Percentiles rank a stretch among this genome's conserved stretches.
phyloP scores from a whole-genome alignment of 1,284 basidiomycete genomes.

The Ustilago bromivora region DNA sequence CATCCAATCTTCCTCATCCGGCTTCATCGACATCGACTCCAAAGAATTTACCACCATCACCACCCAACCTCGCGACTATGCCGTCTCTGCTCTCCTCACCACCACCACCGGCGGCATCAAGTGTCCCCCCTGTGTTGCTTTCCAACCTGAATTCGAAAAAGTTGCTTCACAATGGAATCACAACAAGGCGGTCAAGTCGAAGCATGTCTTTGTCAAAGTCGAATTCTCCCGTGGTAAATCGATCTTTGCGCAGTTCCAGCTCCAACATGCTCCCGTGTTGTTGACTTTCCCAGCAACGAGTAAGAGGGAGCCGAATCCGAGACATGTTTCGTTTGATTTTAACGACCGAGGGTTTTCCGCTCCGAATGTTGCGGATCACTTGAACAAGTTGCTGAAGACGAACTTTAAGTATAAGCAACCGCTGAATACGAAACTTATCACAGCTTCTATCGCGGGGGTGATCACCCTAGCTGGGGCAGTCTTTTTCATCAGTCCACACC shows the following conservation, averaged over 20 bases:
- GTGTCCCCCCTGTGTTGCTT: constrained; percentile 55
- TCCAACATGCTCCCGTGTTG: constrained; percentile 60
- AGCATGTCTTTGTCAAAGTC: constrained; percentile 56
- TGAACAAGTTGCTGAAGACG: constrained; percentile 38
- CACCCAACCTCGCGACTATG: constrained; percentile 38
- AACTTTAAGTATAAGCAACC: constrained; percentile 53
- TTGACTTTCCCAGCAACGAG: constrained; percentile 51
- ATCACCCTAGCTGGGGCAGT: constrained; percentile 25
- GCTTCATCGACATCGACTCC: constrained; percentile 44
- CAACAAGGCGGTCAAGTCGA: constrained; percentile 29
- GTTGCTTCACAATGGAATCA: constrained; percentile 53
- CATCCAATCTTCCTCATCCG: constrained; percentile 26
- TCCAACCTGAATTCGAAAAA: constrained; percentile 59
- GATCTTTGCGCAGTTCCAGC: constrained; percentile 54
- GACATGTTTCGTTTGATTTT: constrained; percentile 57
- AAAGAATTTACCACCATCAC: constrained; percentile 28
- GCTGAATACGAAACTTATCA: constrained; percentile 49
- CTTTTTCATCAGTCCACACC: constrained; percentile 40
- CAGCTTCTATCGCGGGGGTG: constrained; percentile 17
- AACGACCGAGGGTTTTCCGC: constrained; percentile 53
- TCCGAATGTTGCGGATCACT: constrained; percentile 32
- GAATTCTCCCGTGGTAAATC: constrained; percentile 52
- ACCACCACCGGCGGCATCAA: constrained; percentile 48
- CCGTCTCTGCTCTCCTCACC: constrained; percentile 56
- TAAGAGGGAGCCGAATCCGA: constrained; percentile 21